These are phyloP conservation scores for Ogataea degrootiae DNA, from an alignment of 805 yeast species.

Conservation along the genomic window DNA sequence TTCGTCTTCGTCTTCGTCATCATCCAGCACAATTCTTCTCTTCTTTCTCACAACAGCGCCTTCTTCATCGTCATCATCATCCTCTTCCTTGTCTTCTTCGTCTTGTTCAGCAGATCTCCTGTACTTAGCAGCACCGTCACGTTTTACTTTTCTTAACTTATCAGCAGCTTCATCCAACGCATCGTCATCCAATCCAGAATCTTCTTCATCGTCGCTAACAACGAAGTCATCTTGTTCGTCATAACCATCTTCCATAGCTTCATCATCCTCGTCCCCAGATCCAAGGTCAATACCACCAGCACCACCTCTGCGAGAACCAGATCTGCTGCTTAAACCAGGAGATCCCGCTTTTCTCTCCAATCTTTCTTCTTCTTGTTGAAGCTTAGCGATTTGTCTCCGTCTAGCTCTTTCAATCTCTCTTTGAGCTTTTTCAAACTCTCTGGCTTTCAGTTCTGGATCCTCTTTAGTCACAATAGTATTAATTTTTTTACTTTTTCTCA, in stretches of 20 bases:
- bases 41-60: constrained; percentile 39
- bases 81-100: constrained; percentile 40
- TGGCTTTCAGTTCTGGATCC: constrained; percentile 69
- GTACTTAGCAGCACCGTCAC: constrained; percentile 52
- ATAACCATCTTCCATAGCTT: constrained; percentile 24
- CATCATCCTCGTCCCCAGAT: constrained; percentile 33
- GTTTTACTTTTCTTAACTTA: constrained; percentile 49
- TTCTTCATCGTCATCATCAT: constrained; percentile 43
- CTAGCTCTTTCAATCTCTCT: constrained; percentile 59
- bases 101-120: constrained; percentile 38
- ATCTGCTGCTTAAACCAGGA: constrained; percentile 4
- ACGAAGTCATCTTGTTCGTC: constrained; percentile 32
- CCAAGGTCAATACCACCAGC: constrained; percentile 42
- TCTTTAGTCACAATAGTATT: constrained; percentile 47
- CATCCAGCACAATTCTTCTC: constrained; percentile 45
- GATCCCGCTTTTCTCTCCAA: constrained; percentile 36
- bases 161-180: constrained; percentile 52
- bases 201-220: constrained; percentile 33
- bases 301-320: constrained; percentile 17
- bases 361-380: constrained; percentile 53
- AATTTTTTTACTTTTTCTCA: constrained; percentile 41
- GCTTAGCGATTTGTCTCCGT: constrained; percentile 52
- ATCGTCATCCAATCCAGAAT: constrained; percentile 29
- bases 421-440: constrained; percentile 62
- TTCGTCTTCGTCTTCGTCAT: constrained; percentile 49